These are phyloP conservation scores for Vaccinium myrtillus DNA, from an alignment of 148 eudicot genomes.

Conservation along the genomic window DNA sequence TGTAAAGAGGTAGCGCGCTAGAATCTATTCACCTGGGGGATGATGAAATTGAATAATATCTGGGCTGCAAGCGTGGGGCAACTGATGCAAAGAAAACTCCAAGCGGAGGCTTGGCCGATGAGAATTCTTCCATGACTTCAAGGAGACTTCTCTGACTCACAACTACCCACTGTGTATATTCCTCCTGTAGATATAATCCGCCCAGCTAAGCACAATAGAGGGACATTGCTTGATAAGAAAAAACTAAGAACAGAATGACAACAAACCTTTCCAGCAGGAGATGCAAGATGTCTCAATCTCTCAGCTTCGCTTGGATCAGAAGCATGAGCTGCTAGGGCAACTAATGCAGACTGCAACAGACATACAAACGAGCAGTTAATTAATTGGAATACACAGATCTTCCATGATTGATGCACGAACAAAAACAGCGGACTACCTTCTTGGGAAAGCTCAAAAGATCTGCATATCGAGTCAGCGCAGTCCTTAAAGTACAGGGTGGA, in stretches of 20 bases:
- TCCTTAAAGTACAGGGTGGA: conserved; percentile 78
- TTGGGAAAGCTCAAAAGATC: conserved; percentile 88
- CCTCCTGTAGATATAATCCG: conserved; percentile 57
- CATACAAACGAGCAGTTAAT: neutral
- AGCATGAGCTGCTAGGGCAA: conserved; percentile 91
- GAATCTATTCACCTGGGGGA: conserved; percentile 60
- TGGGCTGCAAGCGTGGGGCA: conserved; percentile 91
- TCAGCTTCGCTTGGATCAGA: conserved; percentile 89
- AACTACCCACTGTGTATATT: conserved; percentile 82
- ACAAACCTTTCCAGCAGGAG: conserved; percentile 91
- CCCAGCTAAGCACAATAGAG: neutral
- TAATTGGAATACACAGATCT: neutral
- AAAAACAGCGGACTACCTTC: conserved; percentile 47
- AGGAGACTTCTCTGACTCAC: conserved; percentile 89
- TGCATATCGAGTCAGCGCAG: conserved; percentile 74
- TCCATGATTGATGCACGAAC: neutral
- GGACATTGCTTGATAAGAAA: neutral
- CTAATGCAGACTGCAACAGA: conserved; percentile 67
- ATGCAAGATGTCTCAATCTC: conserved; percentile 75
- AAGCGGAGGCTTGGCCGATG: conserved; percentile 89
- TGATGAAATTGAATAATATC: conserved; percentile 96
- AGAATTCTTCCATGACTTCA: conserved; percentile 87
- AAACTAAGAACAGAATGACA: neutral
- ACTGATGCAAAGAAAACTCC: conserved; percentile 98
- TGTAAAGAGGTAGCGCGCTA: neutral